Conservation (phyloP, 805 yeast genomes). For the Kluyveromyces wickerhamii region DNA sequence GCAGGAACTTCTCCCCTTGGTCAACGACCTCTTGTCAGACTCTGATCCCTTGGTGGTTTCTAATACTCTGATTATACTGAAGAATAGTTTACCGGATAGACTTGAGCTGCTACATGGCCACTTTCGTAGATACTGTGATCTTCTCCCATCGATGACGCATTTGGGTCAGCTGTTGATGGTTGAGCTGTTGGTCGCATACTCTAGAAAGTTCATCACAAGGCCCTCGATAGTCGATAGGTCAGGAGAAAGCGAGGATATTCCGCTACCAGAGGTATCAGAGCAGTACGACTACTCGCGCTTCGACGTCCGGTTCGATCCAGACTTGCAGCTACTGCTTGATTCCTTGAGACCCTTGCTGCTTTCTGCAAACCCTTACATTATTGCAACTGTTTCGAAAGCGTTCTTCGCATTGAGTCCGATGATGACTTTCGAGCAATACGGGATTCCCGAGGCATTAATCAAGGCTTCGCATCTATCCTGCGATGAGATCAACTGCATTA, state of each 20-base stretch:
- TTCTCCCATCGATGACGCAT: conserved; percentile 50
- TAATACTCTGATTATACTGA: conserved; percentile 52
- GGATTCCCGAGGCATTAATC: conserved; percentile 42
- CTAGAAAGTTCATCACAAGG: conserved; percentile 48
- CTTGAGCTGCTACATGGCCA: conserved; percentile 66
- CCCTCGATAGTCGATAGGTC: conserved; percentile 31
- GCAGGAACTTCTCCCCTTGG: conserved; percentile 37
- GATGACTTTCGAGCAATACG: conserved; percentile 38
- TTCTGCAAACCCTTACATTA: conserved; percentile 50
- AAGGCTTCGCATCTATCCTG: conserved; percentile 12
- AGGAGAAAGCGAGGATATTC: conserved; percentile 22
- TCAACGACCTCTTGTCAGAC: conserved; percentile 57
- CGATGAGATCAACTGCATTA: conserved; percentile 13
- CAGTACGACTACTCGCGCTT: neutral
- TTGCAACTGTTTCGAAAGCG: conserved; percentile 52
- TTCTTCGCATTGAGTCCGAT: conserved; percentile 53
- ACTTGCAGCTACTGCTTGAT: conserved; percentile 46
- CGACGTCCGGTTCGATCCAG: conserved; percentile 43
- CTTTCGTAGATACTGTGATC: conserved; percentile 48
- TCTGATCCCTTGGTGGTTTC: conserved; percentile 59
- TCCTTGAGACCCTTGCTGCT: conserved; percentile 40
- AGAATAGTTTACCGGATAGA: conserved; percentile 44
- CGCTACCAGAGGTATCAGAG: conserved; percentile 36
- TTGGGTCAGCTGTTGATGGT: conserved; percentile 59
- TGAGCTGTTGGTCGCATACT: conserved; percentile 60